These are phyloP conservation scores for Prunus yedoensis DNA, from an alignment of 331 rosid genomes.

Conservation along the genomic window DNA sequence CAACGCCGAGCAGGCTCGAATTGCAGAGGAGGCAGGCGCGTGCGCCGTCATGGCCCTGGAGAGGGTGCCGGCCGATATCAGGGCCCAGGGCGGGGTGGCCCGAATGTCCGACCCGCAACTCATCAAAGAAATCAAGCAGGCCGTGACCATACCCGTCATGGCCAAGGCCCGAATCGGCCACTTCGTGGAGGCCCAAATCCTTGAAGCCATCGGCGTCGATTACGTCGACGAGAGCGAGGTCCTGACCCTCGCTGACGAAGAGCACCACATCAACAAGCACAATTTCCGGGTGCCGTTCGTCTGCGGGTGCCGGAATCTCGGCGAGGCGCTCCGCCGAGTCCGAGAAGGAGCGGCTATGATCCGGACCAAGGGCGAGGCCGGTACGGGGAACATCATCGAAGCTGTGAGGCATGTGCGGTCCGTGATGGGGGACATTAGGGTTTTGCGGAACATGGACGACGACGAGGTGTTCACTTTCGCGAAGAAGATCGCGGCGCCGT, in stretches of 20 bases:
- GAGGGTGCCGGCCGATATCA: conserved; percentile 44
- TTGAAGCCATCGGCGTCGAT: conserved; percentile 45
- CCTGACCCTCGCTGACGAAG: conserved; percentile 43
- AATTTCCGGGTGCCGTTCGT: conserved; percentile 43
- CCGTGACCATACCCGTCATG: conserved; percentile 46
- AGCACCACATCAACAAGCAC: conserved; percentile 45
- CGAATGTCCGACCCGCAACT: conserved; percentile 45
- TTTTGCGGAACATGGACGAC: conserved; percentile 47
- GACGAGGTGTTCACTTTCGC: conserved; percentile 46
- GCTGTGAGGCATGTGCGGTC: conserved; percentile 47
- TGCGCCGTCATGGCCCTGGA: conserved; percentile 48
- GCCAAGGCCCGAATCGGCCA: conserved; percentile 48
- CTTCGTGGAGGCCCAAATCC: conserved; percentile 46
- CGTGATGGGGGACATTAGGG: conserved; percentile 46
- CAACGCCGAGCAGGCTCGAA: conserved; percentile 47
- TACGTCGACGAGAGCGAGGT: conserved; percentile 48
- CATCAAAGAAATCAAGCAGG: conserved; percentile 44
- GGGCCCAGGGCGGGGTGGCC: conserved; percentile 45
- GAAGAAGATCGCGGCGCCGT: conserved; percentile 45
- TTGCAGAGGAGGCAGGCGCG: conserved; percentile 45
- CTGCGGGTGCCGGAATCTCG: conserved; percentile 51
- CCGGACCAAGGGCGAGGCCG: conserved; percentile 46
- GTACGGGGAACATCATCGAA: conserved; percentile 42
- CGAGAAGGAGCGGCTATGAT: conserved; percentile 52
- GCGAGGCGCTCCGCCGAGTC: conserved; percentile 43